A percentile compares a stretch with the other conserved stretches of the same genome.
Conservation (phyloP, 495 filamentous ascomycete genomes). For the Podospora pseudocomata region DNA sequence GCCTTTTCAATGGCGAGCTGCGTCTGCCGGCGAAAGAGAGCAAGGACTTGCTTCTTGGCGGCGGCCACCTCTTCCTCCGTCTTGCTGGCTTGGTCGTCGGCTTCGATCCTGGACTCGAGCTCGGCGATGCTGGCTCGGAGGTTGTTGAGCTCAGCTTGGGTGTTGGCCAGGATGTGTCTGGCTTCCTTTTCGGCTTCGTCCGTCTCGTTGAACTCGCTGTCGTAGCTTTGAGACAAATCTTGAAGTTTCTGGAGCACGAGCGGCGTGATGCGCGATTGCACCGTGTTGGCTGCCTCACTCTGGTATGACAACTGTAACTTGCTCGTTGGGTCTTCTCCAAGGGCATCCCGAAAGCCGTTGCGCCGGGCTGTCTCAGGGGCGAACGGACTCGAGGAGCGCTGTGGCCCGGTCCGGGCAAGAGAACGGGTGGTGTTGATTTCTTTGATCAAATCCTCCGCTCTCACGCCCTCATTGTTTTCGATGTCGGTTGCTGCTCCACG, state of each 20-base stretch:
- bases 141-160: constrained; percentile 51
- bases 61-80: constrained; percentile 34
- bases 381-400: constrained; percentile 61
- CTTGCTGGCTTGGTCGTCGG: constrained; percentile 43
- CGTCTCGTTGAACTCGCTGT: constrained; percentile 57
- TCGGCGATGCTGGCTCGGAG: constrained; percentile 49
- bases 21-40: constrained; percentile 41
- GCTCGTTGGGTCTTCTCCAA: constrained; percentile 30
- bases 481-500: constrained; percentile 73
- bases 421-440: constrained; percentile 52
- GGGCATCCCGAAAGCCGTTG: constrained; percentile 39
- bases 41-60: constrained; percentile 36
- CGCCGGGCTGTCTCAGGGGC: constrained; percentile 50
- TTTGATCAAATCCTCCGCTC: constrained; percentile 70
- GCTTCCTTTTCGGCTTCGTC: constrained; percentile 57
- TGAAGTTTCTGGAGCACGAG: constrained; percentile 55
- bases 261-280: constrained; percentile 55
- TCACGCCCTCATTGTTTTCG: constrained; percentile 70
- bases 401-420: constrained; percentile 40
- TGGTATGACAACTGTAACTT: constrained; percentile 39
- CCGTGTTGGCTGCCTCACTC: constrained; percentile 57
- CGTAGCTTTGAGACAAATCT: constrained; percentile 54
- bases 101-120: constrained; percentile 41
- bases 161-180: constrained; percentile 50
- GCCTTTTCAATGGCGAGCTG: constrained; percentile 37